These are phyloP conservation scores for Hymenoscyphus albidus DNA, from an alignment of 2,329 filamentous ascomycete genomes.

Conservation along the genomic window DNA sequence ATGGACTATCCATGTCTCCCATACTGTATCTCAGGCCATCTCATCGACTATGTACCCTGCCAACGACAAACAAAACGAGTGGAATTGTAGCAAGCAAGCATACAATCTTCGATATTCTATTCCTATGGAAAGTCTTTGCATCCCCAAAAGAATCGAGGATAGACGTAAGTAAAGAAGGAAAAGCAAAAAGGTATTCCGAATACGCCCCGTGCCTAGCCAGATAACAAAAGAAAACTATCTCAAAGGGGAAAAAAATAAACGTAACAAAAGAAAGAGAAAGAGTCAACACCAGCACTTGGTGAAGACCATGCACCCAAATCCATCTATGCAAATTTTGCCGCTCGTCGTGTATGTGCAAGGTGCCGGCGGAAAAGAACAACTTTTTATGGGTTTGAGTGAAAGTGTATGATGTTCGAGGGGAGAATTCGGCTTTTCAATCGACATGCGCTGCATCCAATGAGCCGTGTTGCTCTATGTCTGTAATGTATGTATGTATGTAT, in stretches of 20 bases:
- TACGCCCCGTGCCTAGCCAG: neutral
- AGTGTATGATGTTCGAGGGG: neutral
- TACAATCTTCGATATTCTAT: neutral
- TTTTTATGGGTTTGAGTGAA: neutral
- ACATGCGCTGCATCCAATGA: conserved; percentile 1
- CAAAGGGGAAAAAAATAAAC: neutral
- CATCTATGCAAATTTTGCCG: conserved; percentile 4
- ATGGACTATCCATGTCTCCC: neutral
- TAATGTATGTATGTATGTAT: neutral
- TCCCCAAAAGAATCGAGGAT: neutral
- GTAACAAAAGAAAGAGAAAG: neutral
- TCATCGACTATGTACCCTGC: neutral
- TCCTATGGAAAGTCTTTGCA: neutral
- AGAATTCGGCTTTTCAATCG: neutral
- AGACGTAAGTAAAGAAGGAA: neutral
- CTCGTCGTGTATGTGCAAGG: neutral
- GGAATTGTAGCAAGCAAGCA: neutral
- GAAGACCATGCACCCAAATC: conserved; percentile 1
- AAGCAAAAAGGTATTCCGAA: conserved; percentile 3
- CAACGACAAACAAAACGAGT: neutral
- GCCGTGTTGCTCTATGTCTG: neutral
- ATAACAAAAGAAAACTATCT: neutral
- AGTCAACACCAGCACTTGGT: conserved; percentile 16
- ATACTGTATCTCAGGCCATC: neutral
- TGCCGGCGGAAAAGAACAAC: neutral